These are phyloP conservation scores for Solanum arcanum DNA, from an alignment of 257 asterid species.

Conservation along the genomic window DNA sequence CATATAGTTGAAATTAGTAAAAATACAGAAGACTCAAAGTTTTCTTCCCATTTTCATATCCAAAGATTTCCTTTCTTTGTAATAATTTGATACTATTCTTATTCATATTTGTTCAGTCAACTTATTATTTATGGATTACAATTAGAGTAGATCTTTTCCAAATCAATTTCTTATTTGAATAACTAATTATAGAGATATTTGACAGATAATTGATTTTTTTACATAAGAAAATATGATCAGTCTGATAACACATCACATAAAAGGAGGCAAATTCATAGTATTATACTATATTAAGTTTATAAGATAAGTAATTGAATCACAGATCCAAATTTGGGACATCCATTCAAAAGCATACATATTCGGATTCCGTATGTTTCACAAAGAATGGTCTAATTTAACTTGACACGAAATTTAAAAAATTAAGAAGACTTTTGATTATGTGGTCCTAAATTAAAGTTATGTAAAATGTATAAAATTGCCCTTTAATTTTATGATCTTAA, in stretches of 20 bases:
- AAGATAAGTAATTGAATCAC: background rate
- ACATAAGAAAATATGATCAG: background rate
- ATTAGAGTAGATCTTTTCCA: background rate
- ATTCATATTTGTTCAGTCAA: background rate
- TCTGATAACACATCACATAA: background rate
- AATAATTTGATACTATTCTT: background rate
- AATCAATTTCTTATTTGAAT: too few relatives aligned
- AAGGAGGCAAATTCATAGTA: background rate
- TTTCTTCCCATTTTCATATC: background rate
- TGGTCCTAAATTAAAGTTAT: too few relatives aligned
- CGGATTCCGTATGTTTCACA: background rate
- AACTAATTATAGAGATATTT: background rate
- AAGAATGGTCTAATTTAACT: too few relatives aligned
- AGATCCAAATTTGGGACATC: background rate
- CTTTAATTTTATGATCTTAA: too few relatives aligned
- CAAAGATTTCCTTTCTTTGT: too few relatives aligned
- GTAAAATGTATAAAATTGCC: too few relatives aligned
- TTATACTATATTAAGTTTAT: background rate
- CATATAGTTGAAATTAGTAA: too few relatives aligned
- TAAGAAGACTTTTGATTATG: too few relatives aligned
- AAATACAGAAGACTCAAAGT: background rate
- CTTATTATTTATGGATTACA: background rate
- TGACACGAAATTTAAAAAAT: too few relatives aligned
- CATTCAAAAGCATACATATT: background rate
- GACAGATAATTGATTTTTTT: background rate